Evolutionary conservation across 805 yeast species (phyloP).

Genomic region (Barnettozyma pratensis): DNA sequence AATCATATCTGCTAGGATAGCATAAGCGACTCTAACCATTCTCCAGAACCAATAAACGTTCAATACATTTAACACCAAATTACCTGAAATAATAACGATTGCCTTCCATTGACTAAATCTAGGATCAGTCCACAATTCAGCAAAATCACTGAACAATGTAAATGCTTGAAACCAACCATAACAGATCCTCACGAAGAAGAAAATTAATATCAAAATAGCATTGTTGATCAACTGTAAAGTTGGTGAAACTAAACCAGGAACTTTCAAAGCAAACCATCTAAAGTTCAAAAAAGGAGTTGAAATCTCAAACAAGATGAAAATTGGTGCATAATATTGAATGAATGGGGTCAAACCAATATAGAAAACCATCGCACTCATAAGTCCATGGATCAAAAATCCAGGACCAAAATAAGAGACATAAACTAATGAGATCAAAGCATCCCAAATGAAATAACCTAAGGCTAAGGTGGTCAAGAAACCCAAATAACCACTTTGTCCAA

Average conservation of each 20-base stretch:
- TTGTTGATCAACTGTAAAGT: conserved; percentile 58
- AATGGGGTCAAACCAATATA: conserved; percentile 57
- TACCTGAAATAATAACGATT: conserved; percentile 32
- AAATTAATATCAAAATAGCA: conserved; percentile 51
- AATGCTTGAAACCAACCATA: conserved; percentile 74
- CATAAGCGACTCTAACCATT: conserved; percentile 62
- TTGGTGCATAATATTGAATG: conserved; percentile 66
- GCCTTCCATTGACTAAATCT: conserved; percentile 41
- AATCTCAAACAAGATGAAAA: conserved; percentile 71
- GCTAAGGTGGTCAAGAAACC: conserved; percentile 64
- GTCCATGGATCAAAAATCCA: conserved; percentile 72
- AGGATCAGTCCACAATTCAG: conserved; percentile 28
- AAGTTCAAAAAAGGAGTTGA: conserved; percentile 84
- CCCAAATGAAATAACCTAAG: conserved; percentile 85
- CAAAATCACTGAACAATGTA: conserved; percentile 40
- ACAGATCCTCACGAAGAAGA: conserved; percentile 64
- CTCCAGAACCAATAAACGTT: conserved; percentile 77
- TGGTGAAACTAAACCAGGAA: conserved; percentile 57
- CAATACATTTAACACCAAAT: conserved; percentile 52
- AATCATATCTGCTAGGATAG: conserved; percentile 31
- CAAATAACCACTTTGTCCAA: conserved; percentile 63
- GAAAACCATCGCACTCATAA: conserved; percentile 68
- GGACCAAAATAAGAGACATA: conserved; percentile 60
- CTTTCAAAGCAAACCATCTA: conserved; percentile 74
- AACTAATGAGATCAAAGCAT: conserved; percentile 51